A percentile compares a stretch with the other conserved stretches of the same genome.
These are phyloP conservation scores for Ascochyta koolunga DNA, from an alignment of 2,329 filamentous ascomycete genomes.

Conservation along the genomic window DNA sequence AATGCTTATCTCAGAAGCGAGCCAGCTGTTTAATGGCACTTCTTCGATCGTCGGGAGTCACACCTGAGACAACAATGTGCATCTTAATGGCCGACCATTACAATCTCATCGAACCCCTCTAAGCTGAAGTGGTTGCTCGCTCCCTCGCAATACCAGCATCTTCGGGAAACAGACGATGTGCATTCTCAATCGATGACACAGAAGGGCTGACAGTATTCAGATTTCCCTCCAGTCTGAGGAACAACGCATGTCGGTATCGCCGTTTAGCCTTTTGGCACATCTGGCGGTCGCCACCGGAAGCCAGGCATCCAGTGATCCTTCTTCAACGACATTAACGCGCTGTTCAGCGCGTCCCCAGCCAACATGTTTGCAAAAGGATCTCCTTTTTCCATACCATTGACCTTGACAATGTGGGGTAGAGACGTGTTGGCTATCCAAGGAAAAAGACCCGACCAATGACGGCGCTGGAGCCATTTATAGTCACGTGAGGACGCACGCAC, in stretches of 20 bases:
- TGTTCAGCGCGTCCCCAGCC: slow-evolving; percentile 6
- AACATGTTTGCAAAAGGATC: background rate
- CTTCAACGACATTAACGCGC: slow-evolving; percentile 2
- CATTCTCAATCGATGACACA: background rate
- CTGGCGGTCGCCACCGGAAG: slow-evolving; percentile 8
- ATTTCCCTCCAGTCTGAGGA: slow-evolving; percentile 9
- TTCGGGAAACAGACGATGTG: background rate
- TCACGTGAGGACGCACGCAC: background rate
- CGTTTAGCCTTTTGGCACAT: slow-evolving; percentile 18
- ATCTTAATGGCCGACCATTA: too few relatives aligned
- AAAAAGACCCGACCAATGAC: background rate
- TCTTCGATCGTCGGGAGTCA: too few relatives aligned
- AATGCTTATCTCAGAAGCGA: too few relatives aligned
- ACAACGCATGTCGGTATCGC: slow-evolving; percentile 10
- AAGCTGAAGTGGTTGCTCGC: background rate
- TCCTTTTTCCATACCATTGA: slow-evolving; percentile 4
- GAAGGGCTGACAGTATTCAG: background rate
- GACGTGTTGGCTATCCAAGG: background rate
- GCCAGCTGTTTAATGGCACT: too few relatives aligned
- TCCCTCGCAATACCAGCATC: background rate
- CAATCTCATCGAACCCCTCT: background rate
- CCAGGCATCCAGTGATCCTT: slow-evolving; percentile 16
- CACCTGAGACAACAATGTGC: too few relatives aligned
- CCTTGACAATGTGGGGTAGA: background rate
- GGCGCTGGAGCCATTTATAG: background rate